Base-by-base conservation (phyloP, 306 rosid species). In the Cucumis sativus region DNA sequence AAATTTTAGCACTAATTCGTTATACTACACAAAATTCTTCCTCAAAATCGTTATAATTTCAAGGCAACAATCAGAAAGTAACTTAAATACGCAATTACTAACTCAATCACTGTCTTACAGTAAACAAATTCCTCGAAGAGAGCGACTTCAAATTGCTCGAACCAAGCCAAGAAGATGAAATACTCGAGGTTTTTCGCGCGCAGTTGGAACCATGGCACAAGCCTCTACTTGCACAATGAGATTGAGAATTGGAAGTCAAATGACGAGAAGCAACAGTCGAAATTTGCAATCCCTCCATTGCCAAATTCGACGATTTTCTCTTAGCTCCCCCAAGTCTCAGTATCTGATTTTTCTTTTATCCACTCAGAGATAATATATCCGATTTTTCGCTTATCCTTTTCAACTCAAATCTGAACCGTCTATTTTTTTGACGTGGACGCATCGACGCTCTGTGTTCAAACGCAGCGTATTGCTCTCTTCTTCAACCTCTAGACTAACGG, bases 241-340 rank as follows among this genome's bases (percentile, higher is more conserved):
- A 83, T 70, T 84, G 83, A 51, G 88, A 60, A 47, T 84, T 64
- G 15, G 90, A 41, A 39, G 89, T 82, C 63, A 89, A 88, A 77
- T 92, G 93, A 87, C 91, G 90, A 83, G 96, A 88, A 74, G 87
- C 80, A 80, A 88, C 89, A 51, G 86, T 80, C 74, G 89, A 80
- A 65, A 88, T 79, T 39, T 88, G 96, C 71, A 88, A 79, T 30
- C 93, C 93, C 51, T 95, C 97, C 99, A 92, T 90, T 57, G 82
- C 73, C 84, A 35, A 55, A 23, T 76, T 49, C 68, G 55, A 17
- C 52, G 23, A 70, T 3, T 59, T 39, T 60, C 58, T 75, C 65
- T 23, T 51, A 51, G 55, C 55, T 51, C 55, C 25, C 49, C 25
- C 51, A 55, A 54, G 72, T 79, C 21, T 66, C 81, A 21, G 18